Base-by-base conservation (phyloP, 352 stramenopile species). In the Hyphochytrium catenoides region DNA sequence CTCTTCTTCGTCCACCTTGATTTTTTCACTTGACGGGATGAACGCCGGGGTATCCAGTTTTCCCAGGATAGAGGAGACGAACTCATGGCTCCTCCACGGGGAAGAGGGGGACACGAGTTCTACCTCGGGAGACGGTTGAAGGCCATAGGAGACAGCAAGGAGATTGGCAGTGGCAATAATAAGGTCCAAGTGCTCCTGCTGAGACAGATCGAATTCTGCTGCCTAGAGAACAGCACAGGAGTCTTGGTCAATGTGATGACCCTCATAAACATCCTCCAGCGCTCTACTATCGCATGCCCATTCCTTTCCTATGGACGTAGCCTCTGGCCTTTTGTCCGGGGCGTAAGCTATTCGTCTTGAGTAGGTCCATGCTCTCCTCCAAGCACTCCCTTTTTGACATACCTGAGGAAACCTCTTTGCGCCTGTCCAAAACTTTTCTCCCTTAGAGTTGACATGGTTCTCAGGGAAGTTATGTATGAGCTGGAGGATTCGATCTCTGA, bases 401-500 rank as follows among this genome's bases (percentile, higher is more conserved):
- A 63, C 50, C 22, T 73, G 59, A 7, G 68, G 68, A 47, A 82
- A 82, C 12, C 68, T 65, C 57, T 82, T 82, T 1, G 68, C 68
- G 1, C 68, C 68, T 1, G 68, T 76, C 68, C 68, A 85, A 41
- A 81, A 78, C 34, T 69, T 69, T 35, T 78, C 67, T 14, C 63
- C 63, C 15, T 62, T 69, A 48, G 74, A 76, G 8, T 62, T 78
- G 43, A 78, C 26, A 34, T 85, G 67, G 24, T 84, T 57, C 42
- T 78, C 67, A 3, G 64, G 64, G 38, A 79, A 79, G 34, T 78
- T 77, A 47, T 72, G 59, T 33, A 75, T 69, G 8, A 81, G 56
- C 39, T 90, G 70, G 32, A 86, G 40, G 40, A 91, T 84, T 28
- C 66, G 65, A 44, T 91, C 76, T 34, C 76, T 68, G 54, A 88